Base-by-base conservation (phyloP, 768 basidiomycete genomes). In the Pisolithus albus region DNA sequence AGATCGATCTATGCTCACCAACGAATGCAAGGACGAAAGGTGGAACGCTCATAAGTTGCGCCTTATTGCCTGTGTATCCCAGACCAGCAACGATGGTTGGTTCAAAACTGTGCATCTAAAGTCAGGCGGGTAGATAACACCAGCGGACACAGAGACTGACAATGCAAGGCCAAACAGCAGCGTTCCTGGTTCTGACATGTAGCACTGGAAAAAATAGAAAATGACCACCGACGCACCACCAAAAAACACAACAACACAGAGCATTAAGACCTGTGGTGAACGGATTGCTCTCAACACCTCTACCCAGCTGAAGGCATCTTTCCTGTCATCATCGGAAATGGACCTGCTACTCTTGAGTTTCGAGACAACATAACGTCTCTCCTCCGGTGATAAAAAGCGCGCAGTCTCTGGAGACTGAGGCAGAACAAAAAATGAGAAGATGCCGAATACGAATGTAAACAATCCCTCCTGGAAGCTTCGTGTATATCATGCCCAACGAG, bases 61-160 rank as follows among this genome's bases (percentile, higher is more conserved):
- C 78, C 23, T 70, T 63, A 30, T 77, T 70, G 0, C 75, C 73
- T 2, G 72, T 73, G 61, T 76, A 84, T 18, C 83, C 83, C 2
- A 86, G 73, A 15, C 72, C 70, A 32, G 77, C 70, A 7, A 90
- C 79, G 64, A 91, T 86, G 4, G 83, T 82, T 7, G 88, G 88
- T 7, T 80, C 70, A 66, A 91, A 89, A 57, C 86, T 81, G 44
- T 49, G 54, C 43, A 69, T 59, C 44, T 49, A 39, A 69, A 45
- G 72, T 69, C 3, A 74, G 76, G 13, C 74, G 9, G 10, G 15
- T 74, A 11, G 10, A 52, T 13, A 8, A 73, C 71, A 73, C 18
- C 42, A 36, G 18, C 49, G 15, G 36, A 26, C 39, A 38, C 8
- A 24, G 7, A 34, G 24, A 32, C 65, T 56, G 52, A 69, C 65